A percentile compares a stretch with the other conserved stretches of the same genome.
Conservation (phyloP, 345 rosid species). For the Dipteronia dyeriana region DNA sequence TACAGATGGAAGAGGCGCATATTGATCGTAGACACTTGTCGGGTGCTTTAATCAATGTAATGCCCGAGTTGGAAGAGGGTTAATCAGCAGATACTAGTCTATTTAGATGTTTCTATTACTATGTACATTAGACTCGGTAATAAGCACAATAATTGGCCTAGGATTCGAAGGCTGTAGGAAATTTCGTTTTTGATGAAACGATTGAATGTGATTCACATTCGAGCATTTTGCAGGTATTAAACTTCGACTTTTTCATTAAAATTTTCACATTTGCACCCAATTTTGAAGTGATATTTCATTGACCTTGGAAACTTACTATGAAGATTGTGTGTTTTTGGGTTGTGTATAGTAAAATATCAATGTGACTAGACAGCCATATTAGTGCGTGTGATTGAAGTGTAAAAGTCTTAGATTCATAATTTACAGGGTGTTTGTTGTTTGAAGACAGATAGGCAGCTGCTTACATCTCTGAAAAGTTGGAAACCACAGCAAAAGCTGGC, state of each 20-base stretch:
- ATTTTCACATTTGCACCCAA: not conserved
- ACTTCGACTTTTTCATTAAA: not conserved
- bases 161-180: not conserved
- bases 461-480: no score
- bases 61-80: not conserved
- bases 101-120: not conserved
- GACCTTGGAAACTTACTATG: not conserved
- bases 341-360: no score
- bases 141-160: not conserved
- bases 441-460: not conserved
- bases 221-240: not conserved
- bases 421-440: not conserved
- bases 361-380: no score
- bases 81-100: not conserved
- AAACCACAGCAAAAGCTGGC: no score
- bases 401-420: not conserved
- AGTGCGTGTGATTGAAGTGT: not conserved
- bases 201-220: not conserved
- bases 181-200: not conserved
- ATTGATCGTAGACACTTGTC: not conserved
- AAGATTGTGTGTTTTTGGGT: not conserved
- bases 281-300: not conserved
- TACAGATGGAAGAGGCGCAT: conserved; percentile 23
- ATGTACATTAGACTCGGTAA: not conserved
- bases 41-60: not conserved